Conservation (phyloP, 2,329 filamentous ascomycete genomes). For the Aspergillus brasiliensis region DNA sequence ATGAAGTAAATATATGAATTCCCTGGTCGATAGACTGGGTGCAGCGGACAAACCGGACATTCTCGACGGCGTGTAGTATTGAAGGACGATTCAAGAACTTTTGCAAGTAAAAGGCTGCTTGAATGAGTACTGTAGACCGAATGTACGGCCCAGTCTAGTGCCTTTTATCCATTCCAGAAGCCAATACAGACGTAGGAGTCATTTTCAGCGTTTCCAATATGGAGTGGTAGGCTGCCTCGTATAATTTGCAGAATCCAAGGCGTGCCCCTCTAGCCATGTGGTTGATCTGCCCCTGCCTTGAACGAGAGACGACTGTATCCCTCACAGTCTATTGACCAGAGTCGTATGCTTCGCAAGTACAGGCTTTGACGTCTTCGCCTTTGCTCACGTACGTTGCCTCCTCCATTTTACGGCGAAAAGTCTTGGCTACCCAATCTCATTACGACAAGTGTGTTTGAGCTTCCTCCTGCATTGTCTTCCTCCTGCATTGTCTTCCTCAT, state of each 20-base stretch:
- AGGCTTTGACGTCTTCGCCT: neutral
- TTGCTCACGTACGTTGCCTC: neutral
- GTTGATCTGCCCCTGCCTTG: constrained; percentile 5
- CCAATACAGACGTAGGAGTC: neutral
- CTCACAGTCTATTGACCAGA: neutral
- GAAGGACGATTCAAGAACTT: neutral
- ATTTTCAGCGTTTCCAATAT: constrained; percentile 3
- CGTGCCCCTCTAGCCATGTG: neutral
- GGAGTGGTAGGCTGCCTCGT: neutral
- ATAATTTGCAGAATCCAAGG: constrained; percentile 1
- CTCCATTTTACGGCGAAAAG: neutral
- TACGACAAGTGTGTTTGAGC: neutral
- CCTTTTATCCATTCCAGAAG: constrained; percentile 5
- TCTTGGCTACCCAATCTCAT: constrained; percentile 1
- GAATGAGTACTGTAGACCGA: neutral
- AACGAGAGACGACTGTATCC: constrained; percentile 1
- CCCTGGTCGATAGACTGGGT: neutral
- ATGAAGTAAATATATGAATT: constrained; percentile 41
- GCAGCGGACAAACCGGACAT: neutral
- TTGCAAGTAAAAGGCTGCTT: neutral
- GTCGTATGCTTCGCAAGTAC: neutral
- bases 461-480: constrained; percentile 1
- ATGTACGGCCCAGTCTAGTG: neutral
- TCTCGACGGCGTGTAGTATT: neutral
- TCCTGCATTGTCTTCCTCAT: neutral